Base-by-base conservation (phyloP, 1,284 basidiomycete species). In the Trichosporon faecale region DNA sequence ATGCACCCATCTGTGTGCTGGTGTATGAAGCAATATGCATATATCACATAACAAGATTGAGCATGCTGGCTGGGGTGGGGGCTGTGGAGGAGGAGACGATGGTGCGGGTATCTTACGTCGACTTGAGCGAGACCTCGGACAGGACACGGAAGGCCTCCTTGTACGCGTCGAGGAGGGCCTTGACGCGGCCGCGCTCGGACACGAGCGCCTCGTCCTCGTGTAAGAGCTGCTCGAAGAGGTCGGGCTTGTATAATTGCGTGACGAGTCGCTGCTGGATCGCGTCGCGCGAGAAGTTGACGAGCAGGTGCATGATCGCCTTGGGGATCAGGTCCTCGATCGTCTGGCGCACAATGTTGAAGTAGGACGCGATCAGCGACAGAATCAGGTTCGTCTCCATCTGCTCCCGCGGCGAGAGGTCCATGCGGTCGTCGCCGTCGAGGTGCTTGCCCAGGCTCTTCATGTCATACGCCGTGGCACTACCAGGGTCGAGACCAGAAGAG, bases 401-500 rank as follows among this genome's bases (percentile, higher is more conserved):
- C 83, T 99, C 96, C 35, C 93, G 89, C 71, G 89, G 86, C 1
- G 90, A 90, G 69, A 93, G 83, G 68, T 78, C 88, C 85, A 70
- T 78, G 75, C 76, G 84, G 82, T 73, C 80, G 63, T 91, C 91
- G 5, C 87, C 85, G 84, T 95, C 94, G 72, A 96, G 92, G 78
- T 99, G 96, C 85, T 92, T 95, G 71, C 95, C 94, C 65, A 99
- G 86, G 79, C 94, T 96, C 88, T 95, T 98, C 97, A 99, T 99
- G 82, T 99, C 95, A 83, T 90, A 98, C 46, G 93, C 95, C 64
- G 95, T 92, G 76, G 88, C 91, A 79, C 87, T 91, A 88, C 77
- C 68, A 65, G 78, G 72, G 66, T 76, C 84, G 68, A 75, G 66
- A 60, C 76, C 64, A 18, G 57, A 61, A 18, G 57, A 61, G n/a